Evolutionary conservation across 768 basidiomycete genomes (phyloP).

Genomic region (Russula sp.): DNA sequence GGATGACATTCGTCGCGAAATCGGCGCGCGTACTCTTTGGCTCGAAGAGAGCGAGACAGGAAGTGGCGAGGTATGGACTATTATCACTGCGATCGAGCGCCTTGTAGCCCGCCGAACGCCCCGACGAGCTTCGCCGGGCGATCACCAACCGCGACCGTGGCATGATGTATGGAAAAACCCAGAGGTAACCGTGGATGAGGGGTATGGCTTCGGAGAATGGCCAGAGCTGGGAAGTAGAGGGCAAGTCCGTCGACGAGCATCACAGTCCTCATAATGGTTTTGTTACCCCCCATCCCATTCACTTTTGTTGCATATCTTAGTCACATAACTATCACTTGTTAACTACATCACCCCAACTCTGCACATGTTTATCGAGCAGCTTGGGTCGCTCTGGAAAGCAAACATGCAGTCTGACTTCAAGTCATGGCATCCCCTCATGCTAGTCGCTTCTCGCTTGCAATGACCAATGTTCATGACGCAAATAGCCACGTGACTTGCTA

Average conservation of each 20-base stretch:
- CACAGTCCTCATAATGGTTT: slow-evolving; percentile 2
- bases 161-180: slow-evolving; percentile 19
- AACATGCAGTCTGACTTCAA: background rate
- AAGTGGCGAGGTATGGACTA: slow-evolving; percentile 45
- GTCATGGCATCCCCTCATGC: no score
- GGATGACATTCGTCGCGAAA: slow-evolving; percentile 57
- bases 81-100: slow-evolving; percentile 48
- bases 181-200: slow-evolving; percentile 1
- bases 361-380: background rate
- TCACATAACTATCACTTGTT: background rate
- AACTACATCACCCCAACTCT: background rate
- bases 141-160: background rate
- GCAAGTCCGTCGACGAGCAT: background rate
- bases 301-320: background rate
- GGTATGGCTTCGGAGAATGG: slow-evolving; percentile 19
- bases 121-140: background rate
- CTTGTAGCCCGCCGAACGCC: slow-evolving; percentile 28
- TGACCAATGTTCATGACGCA: no score
- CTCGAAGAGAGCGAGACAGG: slow-evolving; percentile 44
- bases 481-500: no score
- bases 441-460: no score
- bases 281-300: background rate
- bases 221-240: background rate
- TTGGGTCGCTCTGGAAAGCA: background rate
- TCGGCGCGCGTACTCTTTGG: slow-evolving; percentile 49